These are phyloP conservation scores for Diaporthe vaccinii DNA, from an alignment of 2,329 filamentous ascomycete genomes.

Conservation along the genomic window DNA sequence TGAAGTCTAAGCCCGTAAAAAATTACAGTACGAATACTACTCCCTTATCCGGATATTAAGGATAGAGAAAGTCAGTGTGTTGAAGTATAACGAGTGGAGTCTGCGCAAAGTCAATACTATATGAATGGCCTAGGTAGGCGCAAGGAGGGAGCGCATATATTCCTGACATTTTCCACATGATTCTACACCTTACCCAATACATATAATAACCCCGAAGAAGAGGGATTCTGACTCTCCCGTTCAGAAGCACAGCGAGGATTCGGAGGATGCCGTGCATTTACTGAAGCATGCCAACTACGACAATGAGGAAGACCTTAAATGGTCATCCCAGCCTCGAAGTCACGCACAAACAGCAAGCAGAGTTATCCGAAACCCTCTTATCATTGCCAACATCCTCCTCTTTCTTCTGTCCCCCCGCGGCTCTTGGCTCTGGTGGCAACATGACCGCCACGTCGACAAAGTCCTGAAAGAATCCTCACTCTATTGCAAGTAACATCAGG, in stretches of 20 bases:
- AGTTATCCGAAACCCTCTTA: not conserved
- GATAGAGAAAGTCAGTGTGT: not conserved
- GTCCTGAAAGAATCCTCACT: not conserved
- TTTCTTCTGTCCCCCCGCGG: not conserved
- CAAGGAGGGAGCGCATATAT: not conserved
- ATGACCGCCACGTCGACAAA: not conserved
- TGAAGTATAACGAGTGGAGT: not conserved
- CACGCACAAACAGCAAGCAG: not conserved
- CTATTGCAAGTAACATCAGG: not conserved
- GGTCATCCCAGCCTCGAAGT: not conserved
- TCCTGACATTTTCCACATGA: fast-evolving
- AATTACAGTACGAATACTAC: not conserved
- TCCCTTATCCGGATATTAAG: not conserved
- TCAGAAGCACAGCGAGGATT: not conserved
- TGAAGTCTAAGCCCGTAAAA: not conserved
- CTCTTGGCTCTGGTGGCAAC: not conserved
- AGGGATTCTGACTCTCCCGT: not conserved
- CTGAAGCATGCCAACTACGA: not conserved
- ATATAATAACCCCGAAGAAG: not conserved
- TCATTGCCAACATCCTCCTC: not conserved
- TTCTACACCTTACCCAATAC: not conserved
- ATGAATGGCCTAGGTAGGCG: not conserved
- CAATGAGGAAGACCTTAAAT: not conserved
- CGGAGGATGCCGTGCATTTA: not conserved
- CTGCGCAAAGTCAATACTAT: not conserved